Evolutionary conservation across 2,329 filamentous ascomycete species (phyloP).

Genomic region (Stemphylium lycopersici): DNA sequence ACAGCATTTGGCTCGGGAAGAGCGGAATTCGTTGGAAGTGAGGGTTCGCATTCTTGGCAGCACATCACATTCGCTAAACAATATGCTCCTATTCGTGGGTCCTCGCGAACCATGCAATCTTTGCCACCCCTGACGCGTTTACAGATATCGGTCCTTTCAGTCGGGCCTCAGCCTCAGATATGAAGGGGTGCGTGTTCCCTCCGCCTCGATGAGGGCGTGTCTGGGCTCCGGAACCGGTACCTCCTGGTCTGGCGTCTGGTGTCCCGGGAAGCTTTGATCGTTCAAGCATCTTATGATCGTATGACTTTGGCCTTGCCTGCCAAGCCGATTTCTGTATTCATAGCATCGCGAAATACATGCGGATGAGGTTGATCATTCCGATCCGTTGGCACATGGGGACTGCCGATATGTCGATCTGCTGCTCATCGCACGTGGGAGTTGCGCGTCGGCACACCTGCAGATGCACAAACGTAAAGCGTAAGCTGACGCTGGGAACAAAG

Average conservation of each 20-base stretch:
- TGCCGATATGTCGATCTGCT: background rate
- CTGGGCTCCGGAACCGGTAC: background rate
- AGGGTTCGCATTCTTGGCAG: background rate
- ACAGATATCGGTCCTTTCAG: slow-evolving; percentile 2
- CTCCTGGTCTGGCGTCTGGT: background rate
- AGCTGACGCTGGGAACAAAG: background rate
- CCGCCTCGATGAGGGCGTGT: background rate
- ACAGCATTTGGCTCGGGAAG: background rate
- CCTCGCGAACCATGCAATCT: background rate
- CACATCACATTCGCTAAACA: background rate
- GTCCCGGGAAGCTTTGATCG: background rate
- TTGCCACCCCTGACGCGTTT: background rate
- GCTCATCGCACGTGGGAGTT: background rate
- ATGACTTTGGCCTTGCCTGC: background rate
- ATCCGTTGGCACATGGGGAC: background rate
- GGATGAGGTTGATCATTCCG: background rate
- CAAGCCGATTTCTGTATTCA: background rate
- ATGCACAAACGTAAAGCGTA: background rate
- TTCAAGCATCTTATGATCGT: background rate
- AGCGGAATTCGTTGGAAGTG: background rate
- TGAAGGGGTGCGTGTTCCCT: background rate
- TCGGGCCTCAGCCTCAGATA: background rate
- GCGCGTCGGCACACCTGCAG: background rate
- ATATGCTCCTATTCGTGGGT: background rate
- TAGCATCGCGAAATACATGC: background rate